A percentile compares a stretch with the other conserved stretches of the same genome.
Conservation (phyloP, 768 basidiomycete genomes). For the Lyophyllum decastes region DNA sequence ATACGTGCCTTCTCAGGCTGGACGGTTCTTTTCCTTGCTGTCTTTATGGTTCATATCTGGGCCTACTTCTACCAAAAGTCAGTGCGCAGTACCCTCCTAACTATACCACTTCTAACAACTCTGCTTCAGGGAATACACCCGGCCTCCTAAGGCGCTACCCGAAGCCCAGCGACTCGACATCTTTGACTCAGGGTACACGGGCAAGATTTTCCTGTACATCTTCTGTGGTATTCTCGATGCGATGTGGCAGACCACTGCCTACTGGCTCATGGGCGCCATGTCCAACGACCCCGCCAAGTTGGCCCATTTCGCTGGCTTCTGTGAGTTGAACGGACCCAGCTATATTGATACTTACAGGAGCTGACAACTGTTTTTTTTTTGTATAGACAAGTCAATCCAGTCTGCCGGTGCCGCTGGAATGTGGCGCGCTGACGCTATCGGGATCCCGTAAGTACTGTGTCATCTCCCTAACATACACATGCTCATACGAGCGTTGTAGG, state of each 20-base stretch:
- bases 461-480: background rate
- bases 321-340: constrained; percentile 40
- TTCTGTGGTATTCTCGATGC: constrained; percentile 77
- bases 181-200: constrained; percentile 53
- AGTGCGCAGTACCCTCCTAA: constrained; percentile 17
- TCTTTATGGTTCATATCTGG: constrained; percentile 75
- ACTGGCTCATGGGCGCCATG: constrained; percentile 88
- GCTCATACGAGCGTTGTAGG: constrained; percentile 21
- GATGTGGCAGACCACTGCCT: constrained; percentile 84
- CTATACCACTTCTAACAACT: background rate
- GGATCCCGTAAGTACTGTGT: constrained; percentile 51
- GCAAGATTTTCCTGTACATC: constrained; percentile 63
- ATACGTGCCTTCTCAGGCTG: constrained; percentile 73
- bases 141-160: constrained; percentile 40
- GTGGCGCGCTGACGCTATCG: constrained; percentile 70
- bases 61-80: constrained; percentile 76
- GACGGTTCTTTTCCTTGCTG: constrained; percentile 59
- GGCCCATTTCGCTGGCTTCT: constrained; percentile 80
- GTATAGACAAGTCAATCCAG: constrained; percentile 69
- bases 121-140: constrained; percentile 53
- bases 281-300: constrained; percentile 81
- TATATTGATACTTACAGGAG: background rate
- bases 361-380: background rate
- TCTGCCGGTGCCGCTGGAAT: constrained; percentile 75
- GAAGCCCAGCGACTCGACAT: constrained; percentile 58